A percentile compares a stretch with the other conserved stretches of the same genome.
These are phyloP conservation scores for Termitomyces sp. DNA, from an alignment of 768 basidiomycete genomes.

Conservation along the genomic window DNA sequence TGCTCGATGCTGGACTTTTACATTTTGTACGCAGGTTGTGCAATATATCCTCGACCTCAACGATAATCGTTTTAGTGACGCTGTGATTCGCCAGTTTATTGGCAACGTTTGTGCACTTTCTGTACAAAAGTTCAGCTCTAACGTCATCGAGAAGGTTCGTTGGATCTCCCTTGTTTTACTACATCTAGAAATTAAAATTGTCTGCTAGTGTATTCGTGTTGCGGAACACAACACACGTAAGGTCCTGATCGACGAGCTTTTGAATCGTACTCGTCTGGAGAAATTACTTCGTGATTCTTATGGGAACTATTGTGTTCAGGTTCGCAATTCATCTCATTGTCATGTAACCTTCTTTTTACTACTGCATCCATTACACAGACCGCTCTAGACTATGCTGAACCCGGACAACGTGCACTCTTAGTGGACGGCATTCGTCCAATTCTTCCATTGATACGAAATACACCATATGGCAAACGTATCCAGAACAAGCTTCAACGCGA, in stretches of 20 bases:
- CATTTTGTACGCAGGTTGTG: slow-evolving; percentile 55
- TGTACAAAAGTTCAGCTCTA: slow-evolving; percentile 99
- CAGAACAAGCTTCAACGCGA: slow-evolving; percentile 98
- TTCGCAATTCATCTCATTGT: slow-evolving; percentile 21
- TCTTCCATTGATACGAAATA: slow-evolving; percentile 96
- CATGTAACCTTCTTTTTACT: not conserved
- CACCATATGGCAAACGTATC: slow-evolving; percentile 98
- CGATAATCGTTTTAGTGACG: slow-evolving; percentile 97
- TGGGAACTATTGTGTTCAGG: slow-evolving; percentile 93
- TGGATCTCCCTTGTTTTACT: not conserved
- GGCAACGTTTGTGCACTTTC: slow-evolving; percentile 97
- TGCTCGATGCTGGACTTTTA: slow-evolving; percentile 1
- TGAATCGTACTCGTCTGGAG: slow-evolving; percentile 92
- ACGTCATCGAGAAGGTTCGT: slow-evolving; percentile 91
- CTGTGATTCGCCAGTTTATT: slow-evolving; percentile 92
- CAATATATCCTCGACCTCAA: slow-evolving; percentile 99
- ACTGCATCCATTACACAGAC: slow-evolving; percentile 48
- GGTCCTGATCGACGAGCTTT: slow-evolving; percentile 88
- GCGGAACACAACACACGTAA: slow-evolving; percentile 94
- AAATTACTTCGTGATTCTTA: slow-evolving; percentile 95
- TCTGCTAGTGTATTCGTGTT: slow-evolving; percentile 71
- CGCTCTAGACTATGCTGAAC: slow-evolving; percentile 95
- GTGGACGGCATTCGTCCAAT: slow-evolving; percentile 99
- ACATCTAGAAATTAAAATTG: not conserved
- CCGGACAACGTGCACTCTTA: slow-evolving; percentile 84